Base-by-base conservation (phyloP, 1,284 basidiomycete genomes). In the Agroathelia rolfsii region DNA sequence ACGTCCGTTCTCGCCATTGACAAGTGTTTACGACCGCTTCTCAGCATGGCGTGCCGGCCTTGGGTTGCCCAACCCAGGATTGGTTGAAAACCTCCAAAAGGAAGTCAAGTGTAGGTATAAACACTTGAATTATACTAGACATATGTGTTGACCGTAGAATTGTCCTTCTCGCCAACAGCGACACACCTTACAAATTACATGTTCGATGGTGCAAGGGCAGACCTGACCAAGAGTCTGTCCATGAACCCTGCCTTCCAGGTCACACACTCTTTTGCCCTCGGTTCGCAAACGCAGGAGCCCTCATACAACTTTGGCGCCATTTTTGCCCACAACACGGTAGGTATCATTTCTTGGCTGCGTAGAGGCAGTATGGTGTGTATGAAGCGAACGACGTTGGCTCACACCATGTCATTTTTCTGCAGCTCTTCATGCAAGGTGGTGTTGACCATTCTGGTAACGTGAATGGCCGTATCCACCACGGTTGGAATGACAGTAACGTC, bases 201-300 rank as follows among this genome's bases (percentile, higher is more conserved):
- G 54, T 98, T 97, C 58, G 95, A 99, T 66, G 95, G 95, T 43
- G 94, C 73, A 25, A 74, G 93, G 48, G 95, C 95, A 31, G 95
- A 99, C 64, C 68, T 98, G 47, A 85, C 89, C 39, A 99, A 98
- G 66, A 83, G 76, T 45, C 68, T 98, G 46, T 95, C 89, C 36
- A 73, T 86, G 56, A 90, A 80, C 59, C 95, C 95, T 19, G 80
- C 88, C 36, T 99, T 98, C 76, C 93, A 97, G 67, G 85, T 97
- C 51, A 93, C 92, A 39, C 95, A 99, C 59, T 88, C 90, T 24
- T 97, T 99, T 62, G 70, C 81, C 36, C 62, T 93, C 40, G 89
- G 86, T 19, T 84, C 84, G 39, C 75, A 85, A 55, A 74, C 77
- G 24, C 56, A 72, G 19, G 66, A 82, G 7, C 67, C 85, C 16